Conservation (phyloP, 2,329 filamentous ascomycete genomes). For the Coniochaeta sp. region DNA sequence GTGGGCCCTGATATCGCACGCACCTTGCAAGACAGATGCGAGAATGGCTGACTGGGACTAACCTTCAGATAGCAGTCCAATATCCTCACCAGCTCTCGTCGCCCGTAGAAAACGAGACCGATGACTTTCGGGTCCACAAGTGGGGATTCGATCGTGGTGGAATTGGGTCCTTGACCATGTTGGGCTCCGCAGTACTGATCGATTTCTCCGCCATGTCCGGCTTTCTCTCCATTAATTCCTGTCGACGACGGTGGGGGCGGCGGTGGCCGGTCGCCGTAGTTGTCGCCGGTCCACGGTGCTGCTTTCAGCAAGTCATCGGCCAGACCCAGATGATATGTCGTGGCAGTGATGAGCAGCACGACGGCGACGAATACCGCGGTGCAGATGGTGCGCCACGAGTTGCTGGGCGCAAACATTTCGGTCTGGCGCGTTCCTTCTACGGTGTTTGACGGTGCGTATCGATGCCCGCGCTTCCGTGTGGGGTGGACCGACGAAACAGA, state of each 20-base stretch:
- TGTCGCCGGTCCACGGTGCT: not conserved
- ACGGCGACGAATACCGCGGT: not conserved
- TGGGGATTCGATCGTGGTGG: not conserved
- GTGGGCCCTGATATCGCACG: not conserved
- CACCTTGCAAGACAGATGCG: not conserved
- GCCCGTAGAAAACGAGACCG: constrained; percentile 38
- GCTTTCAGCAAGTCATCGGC: not conserved
- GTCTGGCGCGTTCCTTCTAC: too few relatives aligned
- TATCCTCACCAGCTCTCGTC: constrained; percentile 34
- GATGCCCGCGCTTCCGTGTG: too few relatives aligned
- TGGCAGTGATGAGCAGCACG: not conserved
- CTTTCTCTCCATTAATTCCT: not conserved
- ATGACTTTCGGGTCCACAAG: constrained; percentile 25
- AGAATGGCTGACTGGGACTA: not conserved
- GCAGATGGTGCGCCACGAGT: not conserved
- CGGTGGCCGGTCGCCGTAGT: not conserved
- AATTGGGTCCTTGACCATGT: not conserved
- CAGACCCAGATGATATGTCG: not conserved
- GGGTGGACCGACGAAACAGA: too few relatives aligned
- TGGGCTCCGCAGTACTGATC: not conserved
- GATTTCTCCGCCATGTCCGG: not conserved
- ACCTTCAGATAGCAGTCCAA: constrained; percentile 39
- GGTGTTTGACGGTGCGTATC: too few relatives aligned
- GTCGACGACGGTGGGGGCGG: not conserved
- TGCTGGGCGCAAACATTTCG: not conserved